Base-by-base conservation (phyloP, 352 stramenopile species). In the Phytophthora tubulina region DNA sequence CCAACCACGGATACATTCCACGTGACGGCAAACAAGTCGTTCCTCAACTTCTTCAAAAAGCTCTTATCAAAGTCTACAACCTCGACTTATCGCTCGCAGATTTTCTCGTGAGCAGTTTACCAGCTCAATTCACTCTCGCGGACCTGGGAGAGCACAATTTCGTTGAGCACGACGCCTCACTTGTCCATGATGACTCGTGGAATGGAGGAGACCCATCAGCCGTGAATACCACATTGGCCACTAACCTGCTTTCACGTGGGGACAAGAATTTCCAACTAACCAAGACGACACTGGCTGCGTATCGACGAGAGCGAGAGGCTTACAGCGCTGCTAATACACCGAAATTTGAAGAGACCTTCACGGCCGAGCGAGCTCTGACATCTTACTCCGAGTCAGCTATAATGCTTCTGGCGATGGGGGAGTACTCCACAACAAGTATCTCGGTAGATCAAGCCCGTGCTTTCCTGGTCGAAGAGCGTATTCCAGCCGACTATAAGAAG, bases 141-240 rank as follows among this genome's bases (percentile, higher is more conserved):
- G 80, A 90, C 46, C 65, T 94, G 6, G 60, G 79, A 1, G 65
- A 78, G n/a, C 85, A 91, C 78, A 79, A 85, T 39, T 79, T 86
- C 13, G 81, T 93, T 21, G 86, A 94, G 57, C 86, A 93, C 63
- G 86, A 93, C 45, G 84, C 84, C n/a, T 94, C 86, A 8, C 63
- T 94, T 39, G 75, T 91, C 4, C 86, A 90, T 62, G 75, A 88
- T 50, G 86, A 94, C 61, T 65, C 71, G n/a, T 84, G 63, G 45
- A 65, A 27, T 81, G 67, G 62, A 82, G 67, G 65, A 14, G 82
- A 92, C 31, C 81, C 85, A 6, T 67, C 73, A 8, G 35, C 45
- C 7, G 70, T 90, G 52, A 92, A 90, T 54, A 35, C 21, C 9
- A 84, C 84, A 50, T 70, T 94, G 59, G 72, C 81, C 8, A 27